Evolutionary conservation across 1,139 yeast genomes (phyloP), one percentile per base, ranked within the genome.

Genomic region (Pneumocystis canis): DNA sequence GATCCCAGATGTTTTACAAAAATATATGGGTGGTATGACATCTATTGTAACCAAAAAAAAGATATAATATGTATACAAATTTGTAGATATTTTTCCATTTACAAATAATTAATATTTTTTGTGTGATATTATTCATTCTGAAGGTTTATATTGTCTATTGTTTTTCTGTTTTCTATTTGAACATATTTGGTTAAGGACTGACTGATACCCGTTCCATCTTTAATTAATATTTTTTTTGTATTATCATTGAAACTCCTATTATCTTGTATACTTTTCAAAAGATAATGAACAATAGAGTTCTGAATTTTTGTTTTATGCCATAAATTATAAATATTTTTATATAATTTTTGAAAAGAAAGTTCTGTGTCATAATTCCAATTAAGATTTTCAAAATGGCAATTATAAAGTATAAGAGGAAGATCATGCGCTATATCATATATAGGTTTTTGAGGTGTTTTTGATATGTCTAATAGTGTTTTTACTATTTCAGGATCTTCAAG

Each of bases 381-480:
- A 77, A 89, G 79, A 2, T 77, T 78, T 1, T 75, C 77, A 71
- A 82, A 92, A n/a, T 80, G 82, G 73, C 97, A 92, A 71, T 92
- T 95, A 71, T 85, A 90, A 56, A 94, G 75, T 2, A 92, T 85
- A 68, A 94, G 77, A 0, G 98, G 98, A n/a, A 86, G 76, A 68
- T 92, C 97, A 69, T 86, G 82, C 1, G 96, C 97, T 89, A 92
- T 88, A 64, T 85, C 94, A 71, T 85, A 94, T 14, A 79, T 75
- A 0, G 99, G 99, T 67, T 85, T 82, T 30, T 82, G 76, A 0
- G 95, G 89, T 64, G 76, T 80, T 61, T 75, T 76, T 2, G 77
- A 78, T 1, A 82, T 76, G 70, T 90, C 80, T 64, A 90, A 72
- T 66, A 94, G 75, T 0, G 82, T 80, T 16, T 73, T 72, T 1